These are phyloP conservation scores for Lathyrus tuberosus DNA, from an alignment of 306 rosid genomes.

Conservation along the genomic window DNA sequence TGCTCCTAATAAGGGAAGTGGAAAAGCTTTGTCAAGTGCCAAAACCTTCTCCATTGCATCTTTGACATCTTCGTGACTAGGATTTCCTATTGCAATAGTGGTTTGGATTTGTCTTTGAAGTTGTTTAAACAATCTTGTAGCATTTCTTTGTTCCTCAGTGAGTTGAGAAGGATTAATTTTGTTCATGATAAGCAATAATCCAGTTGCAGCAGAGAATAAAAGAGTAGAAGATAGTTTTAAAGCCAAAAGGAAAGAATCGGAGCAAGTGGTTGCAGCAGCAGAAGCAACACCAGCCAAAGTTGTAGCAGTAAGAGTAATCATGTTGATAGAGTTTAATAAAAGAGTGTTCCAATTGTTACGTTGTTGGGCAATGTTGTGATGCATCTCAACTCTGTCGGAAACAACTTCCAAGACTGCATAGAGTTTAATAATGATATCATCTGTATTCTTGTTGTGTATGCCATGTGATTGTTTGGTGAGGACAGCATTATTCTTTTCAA, in stretches of 20 bases:
- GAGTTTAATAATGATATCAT: background rate
- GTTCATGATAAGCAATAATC: slow-evolving; percentile 32
- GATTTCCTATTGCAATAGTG: slow-evolving; percentile 1
- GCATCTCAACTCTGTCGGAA: slow-evolving; percentile 37
- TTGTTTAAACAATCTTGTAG: slow-evolving; percentile 33
- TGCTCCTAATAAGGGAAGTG: slow-evolving; percentile 40
- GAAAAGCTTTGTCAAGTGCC: slow-evolving; percentile 41
- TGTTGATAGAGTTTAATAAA: slow-evolving; percentile 37
- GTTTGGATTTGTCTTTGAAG: slow-evolving; percentile 17
- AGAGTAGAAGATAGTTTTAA: slow-evolving; percentile 39
- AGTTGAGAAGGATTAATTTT: slow-evolving; percentile 44
- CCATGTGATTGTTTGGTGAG: background rate
- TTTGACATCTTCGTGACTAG: slow-evolving; percentile 20
- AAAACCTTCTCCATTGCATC: slow-evolving; percentile 37
- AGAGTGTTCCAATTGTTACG: slow-evolving; percentile 42
- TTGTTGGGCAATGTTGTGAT: slow-evolving; percentile 29
- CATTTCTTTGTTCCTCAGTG: slow-evolving; percentile 36
- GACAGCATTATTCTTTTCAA: background rate
- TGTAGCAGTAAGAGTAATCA: slow-evolving; percentile 37
- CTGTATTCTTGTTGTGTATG: background rate
- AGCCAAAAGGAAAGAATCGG: slow-evolving; percentile 25
- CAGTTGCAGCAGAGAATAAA: slow-evolving; percentile 34
- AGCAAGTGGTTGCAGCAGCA: background rate
- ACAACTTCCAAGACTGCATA: slow-evolving; percentile 32
- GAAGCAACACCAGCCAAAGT: slow-evolving; percentile 40